Evolutionary conservation across 2,329 filamentous ascomycete genomes (phyloP).

Genomic region (Dothideomycetes sp.): DNA sequence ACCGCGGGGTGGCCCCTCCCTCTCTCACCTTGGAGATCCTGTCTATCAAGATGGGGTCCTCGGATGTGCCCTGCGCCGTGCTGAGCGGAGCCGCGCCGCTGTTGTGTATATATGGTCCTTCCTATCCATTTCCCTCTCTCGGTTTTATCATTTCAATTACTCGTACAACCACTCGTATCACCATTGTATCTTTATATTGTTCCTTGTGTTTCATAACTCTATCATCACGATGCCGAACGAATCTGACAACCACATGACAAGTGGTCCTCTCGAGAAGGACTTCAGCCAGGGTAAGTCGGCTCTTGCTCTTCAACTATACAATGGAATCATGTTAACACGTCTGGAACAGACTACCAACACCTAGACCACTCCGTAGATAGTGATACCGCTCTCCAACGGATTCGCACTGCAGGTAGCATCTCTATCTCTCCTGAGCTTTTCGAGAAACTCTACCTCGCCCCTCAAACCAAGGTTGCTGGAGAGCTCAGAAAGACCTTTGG

Average conservation of each 20-base stretch:
- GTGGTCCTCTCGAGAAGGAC: slow-evolving; percentile 37
- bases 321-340: too few relatives aligned
- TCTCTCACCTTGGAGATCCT: neutral
- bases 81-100: neutral
- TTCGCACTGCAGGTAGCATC: slow-evolving; percentile 45
- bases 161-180: neutral
- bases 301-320: neutral
- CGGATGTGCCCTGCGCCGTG: slow-evolving; percentile 3
- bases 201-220: neutral
- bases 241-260: neutral
- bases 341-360: slow-evolving; percentile 14
- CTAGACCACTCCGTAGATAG: slow-evolving; percentile 27
- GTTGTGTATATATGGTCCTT: slow-evolving; percentile 13
- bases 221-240: neutral
- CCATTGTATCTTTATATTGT: neutral
- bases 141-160: neutral
- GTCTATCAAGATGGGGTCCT: slow-evolving; percentile 2
- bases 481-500: slow-evolving; percentile 43
- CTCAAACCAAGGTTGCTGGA: slow-evolving; percentile 41
- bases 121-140: neutral
- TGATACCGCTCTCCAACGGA: slow-evolving; percentile 34
- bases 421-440: slow-evolving; percentile 46
- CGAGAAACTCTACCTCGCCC: slow-evolving; percentile 45
- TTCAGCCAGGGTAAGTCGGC: slow-evolving; percentile 28
- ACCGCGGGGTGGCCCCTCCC: slow-evolving; percentile 3